Evolutionary conservation across 495 filamentous ascomycete species (phyloP), one percentile per base, ranked within the genome.

Genomic region (Penicillium waksmanii): DNA sequence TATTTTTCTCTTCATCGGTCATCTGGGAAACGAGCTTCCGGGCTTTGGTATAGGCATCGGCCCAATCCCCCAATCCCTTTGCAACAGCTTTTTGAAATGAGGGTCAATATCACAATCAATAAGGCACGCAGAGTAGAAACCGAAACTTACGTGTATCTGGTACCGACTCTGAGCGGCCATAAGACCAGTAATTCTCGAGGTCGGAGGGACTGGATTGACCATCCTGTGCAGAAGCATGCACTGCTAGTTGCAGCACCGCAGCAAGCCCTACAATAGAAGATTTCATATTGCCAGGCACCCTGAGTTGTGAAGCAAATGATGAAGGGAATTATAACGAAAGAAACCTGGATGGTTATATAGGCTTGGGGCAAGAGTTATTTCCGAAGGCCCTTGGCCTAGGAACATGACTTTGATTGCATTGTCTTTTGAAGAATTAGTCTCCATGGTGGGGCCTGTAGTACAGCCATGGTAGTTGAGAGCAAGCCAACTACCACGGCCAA

Each of bases 1-100:
- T 79, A 42, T 80, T 71, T 58, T 88, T 88, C 58, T 90, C 85
- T 13, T 84, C 82, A 8, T 82, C 64, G 1, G 83, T 85, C 72
- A 89, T 76, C 54, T 84, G 72, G 1, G 73, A 70, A 3, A 89
- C 85, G 25, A 89, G 65, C 0, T 63, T 65, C 19, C 61, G 72
- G 17, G 85, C 87, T 59, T 82, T 84, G 19, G 68, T 69, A 46
- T 77, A 64, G 3, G 84, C 76, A 43, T 69, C 66, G 1, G 70
- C 65, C 84, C 84, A 87, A 25, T 81, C 81, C 27, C 81, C 83
- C 8, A 85, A 79, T 9, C 84, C 81, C 7, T 87, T 66, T 5
- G 61, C 66, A 17, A 70, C 52, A 11, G 66, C 70, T 73, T 17
- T 27, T 9, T 9, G 4, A 3, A 48, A 0, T 2, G 6, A 23